A percentile compares a stretch with the other conserved stretches of the same genome.
Conservation (phyloP, 2,329 filamentous ascomycete species). For the Cercospora janseana region DNA sequence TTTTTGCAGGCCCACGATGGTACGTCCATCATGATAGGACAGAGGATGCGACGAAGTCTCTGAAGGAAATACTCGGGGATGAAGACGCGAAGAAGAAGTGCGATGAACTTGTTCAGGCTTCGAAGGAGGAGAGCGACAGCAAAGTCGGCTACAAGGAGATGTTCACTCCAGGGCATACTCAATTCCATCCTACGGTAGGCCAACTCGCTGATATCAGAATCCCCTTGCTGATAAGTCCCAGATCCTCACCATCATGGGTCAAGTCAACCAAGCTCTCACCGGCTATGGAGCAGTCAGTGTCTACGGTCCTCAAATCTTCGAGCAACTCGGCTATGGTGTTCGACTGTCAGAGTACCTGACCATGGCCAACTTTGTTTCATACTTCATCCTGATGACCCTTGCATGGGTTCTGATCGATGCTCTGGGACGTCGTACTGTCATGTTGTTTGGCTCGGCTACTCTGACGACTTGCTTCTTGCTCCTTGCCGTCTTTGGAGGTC, state of each 20-base stretch:
- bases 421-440: constrained; percentile 53
- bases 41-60: constrained; percentile 52
- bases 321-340: constrained; percentile 57
- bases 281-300: constrained; percentile 57
- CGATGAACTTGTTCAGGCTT: constrained; percentile 52
- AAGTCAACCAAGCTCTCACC: constrained; percentile 60
- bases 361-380: constrained; percentile 60
- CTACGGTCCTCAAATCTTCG: constrained; percentile 63
- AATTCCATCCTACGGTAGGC: constrained; percentile 56
- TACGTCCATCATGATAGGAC: constrained; percentile 52
- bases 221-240: neutral
- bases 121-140: constrained; percentile 49
- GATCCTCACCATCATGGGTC: constrained; percentile 61
- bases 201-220: neutral
- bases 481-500: constrained; percentile 52
- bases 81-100: constrained; percentile 50
- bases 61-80: constrained; percentile 53
- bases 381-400: constrained; percentile 61
- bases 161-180: constrained; percentile 53
- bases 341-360: constrained; percentile 56
- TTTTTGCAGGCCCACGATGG: constrained; percentile 50
- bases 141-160: constrained; percentile 57
- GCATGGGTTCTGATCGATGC: constrained; percentile 61
- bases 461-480: constrained; percentile 53
- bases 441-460: constrained; percentile 53